Base-by-base conservation (phyloP, 2,329 filamentous ascomycete species). In the Zelopaecilomyces penicillatus region DNA sequence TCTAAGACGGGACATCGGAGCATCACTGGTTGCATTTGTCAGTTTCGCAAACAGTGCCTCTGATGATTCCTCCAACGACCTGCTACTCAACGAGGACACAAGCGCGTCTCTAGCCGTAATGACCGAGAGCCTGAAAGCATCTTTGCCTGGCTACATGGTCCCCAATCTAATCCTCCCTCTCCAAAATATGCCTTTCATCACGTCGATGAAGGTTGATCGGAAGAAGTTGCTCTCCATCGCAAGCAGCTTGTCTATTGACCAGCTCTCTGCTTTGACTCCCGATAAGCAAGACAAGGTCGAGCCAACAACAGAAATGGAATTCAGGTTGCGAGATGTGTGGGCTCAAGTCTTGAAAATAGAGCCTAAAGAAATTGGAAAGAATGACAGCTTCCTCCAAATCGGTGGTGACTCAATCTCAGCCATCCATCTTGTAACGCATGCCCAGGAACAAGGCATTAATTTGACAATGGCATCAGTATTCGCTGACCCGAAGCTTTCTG, bases 371-470 rank as follows among this genome's bases (percentile, higher is more conserved):
- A 46, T 65, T 28, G 49, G 56, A 1, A 48, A 54, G 1, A 48
- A 45, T 36, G 38, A 41, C 39, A 36, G 30, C 26, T 42, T 45
- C 37, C 39, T 45, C 32, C 37, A 30, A 30, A 8, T 36, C 2
- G 66, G 66, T 1, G 66, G 69, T 5, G 68, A 71, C 54, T 71
- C 69, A 0, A 56, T 71, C 6, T 57, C 58, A 5, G 67, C 68
- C 0, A 71, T 71, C 66, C 62, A 59, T 42, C 53, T 71, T 1
- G 65, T 68, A 0, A 58, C 67, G 2, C 56, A 57, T 34, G 65
- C 65, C 3, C 57, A 63, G 42, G 54, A 48, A 3, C 49, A 50
- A 9, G 32, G 32, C 32, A 34, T 34, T 3, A 34, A 9, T 34
- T 34, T 34, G 32, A 34, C 32, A 2, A 12, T 34, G 8, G 32